phyloP scores from a whole-genome alignment of 768 basidiomycete genomes.

The Psilocybe cyanescens region DNA sequence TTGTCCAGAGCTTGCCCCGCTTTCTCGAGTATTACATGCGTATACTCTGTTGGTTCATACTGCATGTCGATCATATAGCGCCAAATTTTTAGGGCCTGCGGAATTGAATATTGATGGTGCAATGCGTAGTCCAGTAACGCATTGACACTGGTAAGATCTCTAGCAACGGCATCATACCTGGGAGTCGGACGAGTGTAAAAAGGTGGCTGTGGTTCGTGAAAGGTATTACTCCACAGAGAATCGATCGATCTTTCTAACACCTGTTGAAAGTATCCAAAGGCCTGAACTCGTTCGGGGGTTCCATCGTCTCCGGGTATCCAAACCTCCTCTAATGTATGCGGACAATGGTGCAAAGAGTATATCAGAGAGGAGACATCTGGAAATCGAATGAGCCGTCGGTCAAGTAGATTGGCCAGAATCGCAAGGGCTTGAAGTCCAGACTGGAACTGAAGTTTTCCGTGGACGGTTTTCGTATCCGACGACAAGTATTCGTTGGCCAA shows the following conservation, averaged over 20 bases:
- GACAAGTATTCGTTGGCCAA: slow-evolving; percentile 16
- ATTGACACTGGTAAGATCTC: not conserved
- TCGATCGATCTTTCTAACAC: slow-evolving; percentile 46
- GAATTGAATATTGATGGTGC: not conserved
- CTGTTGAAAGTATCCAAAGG: slow-evolving; percentile 51
- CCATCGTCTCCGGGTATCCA: slow-evolving; percentile 37
- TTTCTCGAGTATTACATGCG: not conserved
- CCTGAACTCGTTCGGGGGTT: slow-evolving; percentile 34
- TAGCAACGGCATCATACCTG: not conserved
- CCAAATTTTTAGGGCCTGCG: not conserved
- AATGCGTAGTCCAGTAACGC: not conserved
- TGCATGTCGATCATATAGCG: not conserved
- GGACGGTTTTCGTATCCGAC: slow-evolving; percentile 12
- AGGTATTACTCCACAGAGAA: slow-evolving; percentile 29
- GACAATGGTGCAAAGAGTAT: slow-evolving; percentile 48
- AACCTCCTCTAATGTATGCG: slow-evolving; percentile 40
- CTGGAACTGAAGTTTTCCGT: slow-evolving; percentile 13
- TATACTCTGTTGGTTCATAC: too few species aligned
- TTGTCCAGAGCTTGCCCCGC: not conserved
- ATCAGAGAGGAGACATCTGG: slow-evolving; percentile 48
- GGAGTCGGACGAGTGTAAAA: not conserved
- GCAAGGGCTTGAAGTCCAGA: slow-evolving; percentile 64
- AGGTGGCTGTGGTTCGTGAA: not conserved
- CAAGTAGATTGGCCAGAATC: slow-evolving; percentile 56
- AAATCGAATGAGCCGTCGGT: slow-evolving; percentile 51